Conservation (phyloP, 2,329 filamentous ascomycete species). For the Cercospora zeina region DNA sequence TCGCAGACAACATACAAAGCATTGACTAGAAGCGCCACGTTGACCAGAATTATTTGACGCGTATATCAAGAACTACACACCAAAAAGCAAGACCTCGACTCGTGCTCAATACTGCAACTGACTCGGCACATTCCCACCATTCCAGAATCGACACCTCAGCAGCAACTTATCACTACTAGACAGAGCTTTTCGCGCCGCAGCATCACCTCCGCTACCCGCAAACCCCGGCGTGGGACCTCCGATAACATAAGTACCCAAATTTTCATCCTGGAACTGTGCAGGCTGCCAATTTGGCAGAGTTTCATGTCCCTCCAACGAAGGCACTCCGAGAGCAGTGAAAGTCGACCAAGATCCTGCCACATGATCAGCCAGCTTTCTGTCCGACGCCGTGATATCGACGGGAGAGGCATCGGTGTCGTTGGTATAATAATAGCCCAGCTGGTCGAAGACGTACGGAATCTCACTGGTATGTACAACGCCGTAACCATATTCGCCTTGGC, state of each 20-base stretch:
- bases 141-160: conserved; percentile 53
- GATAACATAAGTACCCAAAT: conserved; percentile 46
- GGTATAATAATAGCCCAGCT: conserved; percentile 46
- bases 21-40: too few species aligned
- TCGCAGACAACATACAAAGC: too few species aligned
- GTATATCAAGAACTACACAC: too few species aligned
- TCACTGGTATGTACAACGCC: conserved; percentile 56
- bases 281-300: conserved; percentile 47
- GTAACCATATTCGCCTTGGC: conserved; percentile 42
- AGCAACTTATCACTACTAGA: conserved; percentile 44
- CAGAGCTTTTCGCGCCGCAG: conserved; percentile 34
- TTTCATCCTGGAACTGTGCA: conserved; percentile 39
- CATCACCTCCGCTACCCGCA: conserved; percentile 43
- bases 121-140: conserved; percentile 48
- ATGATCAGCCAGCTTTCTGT: conserved; percentile 46
- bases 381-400: conserved; percentile 41
- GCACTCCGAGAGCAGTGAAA: conserved; percentile 48
- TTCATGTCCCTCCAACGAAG: conserved; percentile 35
- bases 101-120: conserved; percentile 31
- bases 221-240: conserved; percentile 50
- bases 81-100: too few species aligned
- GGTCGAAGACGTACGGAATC: conserved; percentile 54
- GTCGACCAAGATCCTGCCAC: conserved; percentile 53
- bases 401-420: conserved; percentile 33
- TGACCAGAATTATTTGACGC: too few species aligned